Percentiles rank a stretch among this genome's conserved stretches.
phyloP scores from a whole-genome alignment of 768 basidiomycete species.

The Boletus coccyginus region DNA sequence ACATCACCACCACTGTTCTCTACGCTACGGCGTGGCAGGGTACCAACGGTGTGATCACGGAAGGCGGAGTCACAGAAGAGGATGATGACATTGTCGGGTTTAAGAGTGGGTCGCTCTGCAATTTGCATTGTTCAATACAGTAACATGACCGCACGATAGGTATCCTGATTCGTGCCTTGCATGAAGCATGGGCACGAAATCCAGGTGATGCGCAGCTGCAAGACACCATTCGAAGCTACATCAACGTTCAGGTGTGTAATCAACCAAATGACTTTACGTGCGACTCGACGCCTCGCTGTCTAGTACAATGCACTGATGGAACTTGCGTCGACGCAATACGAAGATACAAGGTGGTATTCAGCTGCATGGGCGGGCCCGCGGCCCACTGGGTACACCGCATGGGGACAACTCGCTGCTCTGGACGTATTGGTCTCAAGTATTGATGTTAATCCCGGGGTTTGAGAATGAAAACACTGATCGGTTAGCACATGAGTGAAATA shows the following conservation, averaged over 20 bases:
- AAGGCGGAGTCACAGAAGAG: conserved; percentile 39
- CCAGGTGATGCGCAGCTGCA: conserved; percentile 36
- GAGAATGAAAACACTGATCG: not conserved
- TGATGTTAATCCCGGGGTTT: conserved; percentile 1
- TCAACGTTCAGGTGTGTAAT: conserved; percentile 46
- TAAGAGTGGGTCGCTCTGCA: conserved; percentile 37
- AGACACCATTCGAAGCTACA: conserved; percentile 46
- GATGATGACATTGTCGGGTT: conserved; percentile 52
- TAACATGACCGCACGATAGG: conserved; percentile 19
- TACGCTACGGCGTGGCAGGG: conserved; percentile 48
- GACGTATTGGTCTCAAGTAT: conserved; percentile 12
- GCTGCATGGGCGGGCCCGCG: conserved; percentile 7
- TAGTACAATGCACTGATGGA: conserved; percentile 11
- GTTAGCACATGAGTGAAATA: not conserved
- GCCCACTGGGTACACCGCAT: conserved; percentile 1
- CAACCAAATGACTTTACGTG: no score
- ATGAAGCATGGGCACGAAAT: conserved; percentile 43
- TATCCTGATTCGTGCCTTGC: conserved; percentile 46
- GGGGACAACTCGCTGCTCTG: conserved; percentile 12
- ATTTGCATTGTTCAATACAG: not conserved
- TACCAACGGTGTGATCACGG: conserved; percentile 49
- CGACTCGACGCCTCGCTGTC: not conserved
- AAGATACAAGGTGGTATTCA: conserved; percentile 6
- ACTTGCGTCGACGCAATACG: conserved; percentile 3
- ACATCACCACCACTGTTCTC: conserved; percentile 39